Conservation (phyloP, 129 eudicot species). For the Solidago caesia region DNA sequence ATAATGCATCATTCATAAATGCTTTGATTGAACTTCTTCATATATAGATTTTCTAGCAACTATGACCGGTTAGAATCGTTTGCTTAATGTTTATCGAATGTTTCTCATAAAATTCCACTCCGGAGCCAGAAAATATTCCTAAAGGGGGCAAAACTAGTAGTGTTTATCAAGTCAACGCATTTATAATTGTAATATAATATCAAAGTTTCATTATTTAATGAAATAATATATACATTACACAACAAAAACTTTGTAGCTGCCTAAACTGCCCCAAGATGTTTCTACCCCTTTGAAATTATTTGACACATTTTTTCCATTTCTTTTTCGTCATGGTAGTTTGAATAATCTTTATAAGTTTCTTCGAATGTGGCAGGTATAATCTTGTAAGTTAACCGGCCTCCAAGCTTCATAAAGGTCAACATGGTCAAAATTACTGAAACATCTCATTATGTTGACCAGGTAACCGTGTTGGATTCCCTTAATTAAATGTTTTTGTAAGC, state of each 20-base stretch:
- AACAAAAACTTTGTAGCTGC: too few relatives aligned
- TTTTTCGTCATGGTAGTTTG: neutral
- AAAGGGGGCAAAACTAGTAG: too few relatives aligned
- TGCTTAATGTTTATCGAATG: too few relatives aligned
- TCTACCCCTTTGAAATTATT: neutral
- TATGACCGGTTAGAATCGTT: neutral
- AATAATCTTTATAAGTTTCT: constrained; percentile 11
- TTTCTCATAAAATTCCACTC: too few relatives aligned
- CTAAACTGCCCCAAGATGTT: too few relatives aligned
- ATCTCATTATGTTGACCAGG: neutral
- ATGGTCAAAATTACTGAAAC: neutral
- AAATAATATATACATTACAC: too few relatives aligned
- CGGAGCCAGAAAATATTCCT: too few relatives aligned
- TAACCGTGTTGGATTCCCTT: neutral
- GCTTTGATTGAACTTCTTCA: constrained; percentile 11
- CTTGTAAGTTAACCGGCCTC: neutral
- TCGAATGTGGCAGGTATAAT: neutral
- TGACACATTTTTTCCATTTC: neutral
- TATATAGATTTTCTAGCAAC: neutral
- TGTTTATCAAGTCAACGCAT: too few relatives aligned
- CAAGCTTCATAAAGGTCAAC: neutral
- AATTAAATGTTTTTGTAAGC: neutral
- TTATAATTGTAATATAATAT: too few relatives aligned
- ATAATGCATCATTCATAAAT: constrained; percentile 13
- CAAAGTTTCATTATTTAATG: too few relatives aligned